Percentiles rank a stretch among this genome's conserved stretches.
These are phyloP conservation scores for Stemphylium lycopersici DNA, from an alignment of 2,329 filamentous ascomycete genomes.

Conservation along the genomic window DNA sequence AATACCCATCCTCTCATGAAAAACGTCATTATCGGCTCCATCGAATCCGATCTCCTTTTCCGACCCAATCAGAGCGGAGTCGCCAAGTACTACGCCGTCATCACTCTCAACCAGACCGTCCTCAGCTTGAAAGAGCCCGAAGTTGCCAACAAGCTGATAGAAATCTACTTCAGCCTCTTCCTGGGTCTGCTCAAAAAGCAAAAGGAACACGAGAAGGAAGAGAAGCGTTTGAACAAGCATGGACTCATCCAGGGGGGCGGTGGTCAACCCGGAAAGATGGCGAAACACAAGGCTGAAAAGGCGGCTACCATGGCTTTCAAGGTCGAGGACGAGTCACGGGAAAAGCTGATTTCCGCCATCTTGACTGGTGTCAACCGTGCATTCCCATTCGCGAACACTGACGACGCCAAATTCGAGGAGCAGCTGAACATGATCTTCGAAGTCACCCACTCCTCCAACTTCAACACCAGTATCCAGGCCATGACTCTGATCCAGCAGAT, in stretches of 20 bases:
- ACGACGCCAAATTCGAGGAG: slow-evolving; percentile 80
- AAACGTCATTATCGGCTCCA: slow-evolving; percentile 77
- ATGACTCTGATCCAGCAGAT: slow-evolving; percentile 94
- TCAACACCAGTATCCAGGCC: slow-evolving; percentile 97
- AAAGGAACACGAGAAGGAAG: slow-evolving; percentile 49
- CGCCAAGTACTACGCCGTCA: slow-evolving; percentile 94
- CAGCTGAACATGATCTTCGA: slow-evolving; percentile 94
- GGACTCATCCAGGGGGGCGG: slow-evolving; percentile 62
- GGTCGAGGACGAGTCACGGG: slow-evolving; percentile 70
- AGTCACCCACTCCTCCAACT: slow-evolving; percentile 97
- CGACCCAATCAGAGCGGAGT: slow-evolving; percentile 85
- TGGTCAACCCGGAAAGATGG: slow-evolving; percentile 59
- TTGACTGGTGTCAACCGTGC: slow-evolving; percentile 95
- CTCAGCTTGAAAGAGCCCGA: slow-evolving; percentile 82
- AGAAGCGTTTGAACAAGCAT: slow-evolving; percentile 54
- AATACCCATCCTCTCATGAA: slow-evolving; percentile 94
- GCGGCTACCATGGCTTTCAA: slow-evolving; percentile 52
- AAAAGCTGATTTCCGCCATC: slow-evolving; percentile 91
- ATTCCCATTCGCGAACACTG: slow-evolving; percentile 86
- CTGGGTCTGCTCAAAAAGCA: slow-evolving; percentile 75
- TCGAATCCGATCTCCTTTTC: slow-evolving; percentile 88
- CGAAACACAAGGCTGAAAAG: slow-evolving; percentile 54
- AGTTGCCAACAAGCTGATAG: slow-evolving; percentile 79
- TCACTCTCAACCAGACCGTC: slow-evolving; percentile 96
- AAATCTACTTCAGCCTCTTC: slow-evolving; percentile 93